phyloP scores from a whole-genome alignment of 371 early-diverging fungal species.

The Coemansia sp. region DNA sequence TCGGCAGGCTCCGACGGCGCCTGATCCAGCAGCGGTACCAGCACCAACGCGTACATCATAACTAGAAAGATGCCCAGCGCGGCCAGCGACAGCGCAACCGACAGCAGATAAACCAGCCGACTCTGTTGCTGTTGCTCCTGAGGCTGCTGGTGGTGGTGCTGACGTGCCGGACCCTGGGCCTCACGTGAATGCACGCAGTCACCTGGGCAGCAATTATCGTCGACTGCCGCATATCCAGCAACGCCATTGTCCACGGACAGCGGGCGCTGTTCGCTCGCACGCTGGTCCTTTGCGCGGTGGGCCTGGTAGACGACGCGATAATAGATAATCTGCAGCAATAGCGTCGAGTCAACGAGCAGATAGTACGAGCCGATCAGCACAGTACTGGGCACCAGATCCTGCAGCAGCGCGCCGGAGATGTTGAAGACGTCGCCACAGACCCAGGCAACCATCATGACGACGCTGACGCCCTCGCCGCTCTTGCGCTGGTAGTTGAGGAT shows the following conservation, averaged over 20 bases:
- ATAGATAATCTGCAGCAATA: conserved; percentile 42
- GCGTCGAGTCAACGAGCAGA: conserved; percentile 38
- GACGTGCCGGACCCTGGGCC: background rate
- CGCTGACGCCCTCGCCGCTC: conserved; percentile 51
- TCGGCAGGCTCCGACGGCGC: background rate
- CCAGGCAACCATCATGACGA: conserved; percentile 49
- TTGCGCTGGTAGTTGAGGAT: conserved; percentile 47
- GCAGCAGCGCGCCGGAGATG: conserved; percentile 47
- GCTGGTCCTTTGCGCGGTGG: conserved; percentile 16
- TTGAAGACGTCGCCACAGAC: conserved; percentile 50
- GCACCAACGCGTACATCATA: conserved; percentile 21
- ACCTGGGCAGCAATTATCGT: background rate
- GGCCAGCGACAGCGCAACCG: conserved; percentile 23
- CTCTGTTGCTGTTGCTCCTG: background rate
- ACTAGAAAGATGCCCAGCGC: conserved; percentile 24
- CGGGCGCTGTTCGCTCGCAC: conserved; percentile 1
- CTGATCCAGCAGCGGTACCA: background rate
- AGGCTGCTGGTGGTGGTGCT: too few species aligned
- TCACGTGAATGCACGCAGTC: conserved; percentile 3
- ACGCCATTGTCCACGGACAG: background rate
- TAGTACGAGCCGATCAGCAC: conserved; percentile 41
- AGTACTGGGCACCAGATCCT: conserved; percentile 37
- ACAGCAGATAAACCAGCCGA: conserved; percentile 18
- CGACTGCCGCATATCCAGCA: background rate
- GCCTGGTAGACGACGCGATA: conserved; percentile 40